Evolutionary conservation across 2,329 filamentous ascomycete genomes (phyloP), one percentile per base, ranked within the genome.

Genomic region (Fusarium goolgardi): DNA sequence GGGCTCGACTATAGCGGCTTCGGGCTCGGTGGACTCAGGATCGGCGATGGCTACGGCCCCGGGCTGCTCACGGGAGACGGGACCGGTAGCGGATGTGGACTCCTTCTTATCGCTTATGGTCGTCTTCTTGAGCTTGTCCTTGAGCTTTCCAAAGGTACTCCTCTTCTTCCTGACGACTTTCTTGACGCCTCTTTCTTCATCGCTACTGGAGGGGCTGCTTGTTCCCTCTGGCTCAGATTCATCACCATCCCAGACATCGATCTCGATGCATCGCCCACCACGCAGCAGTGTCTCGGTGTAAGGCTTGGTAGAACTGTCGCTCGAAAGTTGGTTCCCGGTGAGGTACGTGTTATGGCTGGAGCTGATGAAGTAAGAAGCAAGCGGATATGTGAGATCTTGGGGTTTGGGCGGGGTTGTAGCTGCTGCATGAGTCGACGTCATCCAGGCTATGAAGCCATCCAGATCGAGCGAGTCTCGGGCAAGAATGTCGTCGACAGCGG

Each of bases 291-390:
- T 93, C 51, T 90, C 90, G 70, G 93, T 93, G 82, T 97, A 97
- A 4, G 92, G 91, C 70, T 94, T 91, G 1, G 93, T 93, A 76
- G 94, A 96, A 53, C 93, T 96, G 63, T 91, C 88, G 71, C 93
- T 95, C 63, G 88, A 93, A 16, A 97, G 88, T 81, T 97, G 94
- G 75, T 95, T 92, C 25, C 94, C 94, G 2, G 94, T 88, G 23
- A 97, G 86, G 72, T 97, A 97, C 0, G 94, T 97, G 80, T 97
- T 97, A 83, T 97, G 94, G 58, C 94, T 97, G 72, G 93, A 97
- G 66, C 91, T 96, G 76, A 97, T 93, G 79, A 93, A 97, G 80
- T 97, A 97, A 79, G 93, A 94, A 61, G 93, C 91, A 66, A 97
- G 81, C 1, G 94, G 94, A 73, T 89, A 91, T 52, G 93, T 87